phyloP scores from a whole-genome alignment of 1,284 basidiomycete species.

The Microbotryomycetes sp. region DNA sequence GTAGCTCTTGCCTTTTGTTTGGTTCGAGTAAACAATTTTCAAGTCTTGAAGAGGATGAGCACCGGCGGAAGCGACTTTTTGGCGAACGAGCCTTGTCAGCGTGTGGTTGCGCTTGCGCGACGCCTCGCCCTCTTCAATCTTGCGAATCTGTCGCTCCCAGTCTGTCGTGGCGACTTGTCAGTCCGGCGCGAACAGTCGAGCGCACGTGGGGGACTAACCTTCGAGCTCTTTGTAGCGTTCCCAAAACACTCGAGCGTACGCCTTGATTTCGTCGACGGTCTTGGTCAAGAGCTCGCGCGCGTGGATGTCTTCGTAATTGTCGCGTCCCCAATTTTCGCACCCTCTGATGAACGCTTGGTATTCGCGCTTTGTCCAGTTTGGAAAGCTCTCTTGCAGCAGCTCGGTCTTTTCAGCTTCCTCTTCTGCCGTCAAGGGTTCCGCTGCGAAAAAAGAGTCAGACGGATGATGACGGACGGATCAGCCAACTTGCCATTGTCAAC shows the following conservation, averaged over 20 bases:
- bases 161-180: conserved; percentile 46
- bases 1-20: conserved; percentile 85
- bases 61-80: conserved; percentile 68
- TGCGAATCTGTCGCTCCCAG: conserved; percentile 65
- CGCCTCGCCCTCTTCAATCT: conserved; percentile 73
- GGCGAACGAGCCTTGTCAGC: conserved; percentile 49
- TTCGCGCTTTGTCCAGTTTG: conserved; percentile 83
- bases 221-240: conserved; percentile 80
- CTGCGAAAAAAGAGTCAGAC: conserved; percentile 45
- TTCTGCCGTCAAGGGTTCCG: conserved; percentile 79
- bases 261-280: conserved; percentile 67
- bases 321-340: conserved; percentile 77
- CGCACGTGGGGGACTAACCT: conserved; percentile 54
- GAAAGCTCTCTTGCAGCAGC: conserved; percentile 67
- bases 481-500: conserved; percentile 63
- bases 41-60: conserved; percentile 89
- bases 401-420: conserved; percentile 67
- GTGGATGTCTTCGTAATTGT: conserved; percentile 68
- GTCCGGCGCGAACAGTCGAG: background rate
- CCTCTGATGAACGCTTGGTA: conserved; percentile 86
- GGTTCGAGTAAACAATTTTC: conserved; percentile 85
- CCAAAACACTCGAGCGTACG: conserved; percentile 81
- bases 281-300: conserved; percentile 75
- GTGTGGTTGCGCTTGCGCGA: conserved; percentile 37
- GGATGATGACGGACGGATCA: too few relatives aligned